These are phyloP conservation scores for Xylaria nigripes DNA, from an alignment of 495 filamentous ascomycete genomes.

Conservation along the genomic window DNA sequence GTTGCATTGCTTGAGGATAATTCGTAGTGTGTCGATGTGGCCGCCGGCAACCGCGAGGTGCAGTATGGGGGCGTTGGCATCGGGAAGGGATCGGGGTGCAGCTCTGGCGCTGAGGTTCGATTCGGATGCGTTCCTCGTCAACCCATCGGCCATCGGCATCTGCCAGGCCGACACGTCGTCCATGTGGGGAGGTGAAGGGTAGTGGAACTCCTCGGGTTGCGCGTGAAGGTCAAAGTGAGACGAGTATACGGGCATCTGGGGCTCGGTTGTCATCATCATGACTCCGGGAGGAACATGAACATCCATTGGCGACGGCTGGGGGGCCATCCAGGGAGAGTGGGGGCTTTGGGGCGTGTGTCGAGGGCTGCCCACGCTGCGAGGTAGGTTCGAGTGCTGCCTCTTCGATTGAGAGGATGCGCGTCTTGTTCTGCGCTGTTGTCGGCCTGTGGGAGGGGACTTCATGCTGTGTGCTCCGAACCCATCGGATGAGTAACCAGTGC, in stretches of 20 bases:
- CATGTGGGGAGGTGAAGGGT: constrained; percentile 11
- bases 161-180: constrained; percentile 11
- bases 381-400: constrained; percentile 1
- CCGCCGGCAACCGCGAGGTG: constrained; percentile 14
- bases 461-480: constrained; percentile 5
- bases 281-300: constrained; percentile 3
- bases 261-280: constrained; percentile 9
- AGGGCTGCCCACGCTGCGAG: constrained; percentile 11
- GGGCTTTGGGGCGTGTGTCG: constrained; percentile 10
- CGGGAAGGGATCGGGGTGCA: constrained; percentile 9
- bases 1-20: constrained; percentile 13
- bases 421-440: constrained; percentile 5
- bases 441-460: constrained; percentile 8
- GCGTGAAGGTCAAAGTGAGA: constrained; percentile 9
- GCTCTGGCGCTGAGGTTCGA: constrained; percentile 10
- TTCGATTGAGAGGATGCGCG: constrained; percentile 10
- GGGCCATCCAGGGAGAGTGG: constrained; percentile 10
- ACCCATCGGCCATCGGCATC: background rate
- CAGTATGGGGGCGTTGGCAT: constrained; percentile 12
- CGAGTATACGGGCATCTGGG: constrained; percentile 7
- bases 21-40: constrained; percentile 14
- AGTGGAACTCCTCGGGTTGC: constrained; percentile 41
- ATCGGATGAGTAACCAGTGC: constrained; percentile 4
- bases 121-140: constrained; percentile 5
- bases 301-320: constrained; percentile 5